Percentiles rank a stretch among this genome's conserved stretches.
These are phyloP conservation scores for Calonectria crousiana DNA, from an alignment of 2,329 filamentous ascomycete genomes.

Conservation along the genomic window DNA sequence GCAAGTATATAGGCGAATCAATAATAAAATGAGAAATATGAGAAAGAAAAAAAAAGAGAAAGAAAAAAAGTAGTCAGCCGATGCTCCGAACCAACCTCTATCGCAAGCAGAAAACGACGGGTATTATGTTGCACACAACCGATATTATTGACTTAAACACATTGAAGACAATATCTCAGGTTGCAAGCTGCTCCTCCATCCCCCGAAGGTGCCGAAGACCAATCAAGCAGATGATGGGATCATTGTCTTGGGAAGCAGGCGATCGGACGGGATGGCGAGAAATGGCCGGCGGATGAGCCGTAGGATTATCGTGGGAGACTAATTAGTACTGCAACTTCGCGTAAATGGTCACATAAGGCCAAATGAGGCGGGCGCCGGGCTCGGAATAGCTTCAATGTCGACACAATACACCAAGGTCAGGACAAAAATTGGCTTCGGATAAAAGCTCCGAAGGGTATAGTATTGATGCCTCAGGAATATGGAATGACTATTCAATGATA, in stretches of 20 bases:
- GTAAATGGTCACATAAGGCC: background rate
- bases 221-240: background rate
- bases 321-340: background rate
- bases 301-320: background rate
- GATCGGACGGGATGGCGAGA: background rate
- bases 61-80: background rate
- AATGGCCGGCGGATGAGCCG: background rate
- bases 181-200: slow-evolving; percentile 1
- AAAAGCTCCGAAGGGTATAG: slow-evolving; percentile 21
- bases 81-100: slow-evolving; percentile 17
- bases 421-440: slow-evolving; percentile 14
- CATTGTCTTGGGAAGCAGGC: slow-evolving; percentile 1
- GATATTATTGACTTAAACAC: background rate
- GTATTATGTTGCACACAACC: slow-evolving; percentile 23
- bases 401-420: slow-evolving; percentile 26
- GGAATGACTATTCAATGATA: background rate
- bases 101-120: slow-evolving; percentile 6
- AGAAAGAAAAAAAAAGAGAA: background rate
- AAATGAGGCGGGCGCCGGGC: background rate
- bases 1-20: background rate
- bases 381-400: slow-evolving; percentile 33
- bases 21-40: background rate
- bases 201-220: background rate
- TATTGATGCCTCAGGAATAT: slow-evolving; percentile 43
- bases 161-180: background rate